Percentiles rank a stretch among this genome's conserved stretches.
Conservation (phyloP, 1,284 basidiomycete species). For the Ganoderma lingzhi region DNA sequence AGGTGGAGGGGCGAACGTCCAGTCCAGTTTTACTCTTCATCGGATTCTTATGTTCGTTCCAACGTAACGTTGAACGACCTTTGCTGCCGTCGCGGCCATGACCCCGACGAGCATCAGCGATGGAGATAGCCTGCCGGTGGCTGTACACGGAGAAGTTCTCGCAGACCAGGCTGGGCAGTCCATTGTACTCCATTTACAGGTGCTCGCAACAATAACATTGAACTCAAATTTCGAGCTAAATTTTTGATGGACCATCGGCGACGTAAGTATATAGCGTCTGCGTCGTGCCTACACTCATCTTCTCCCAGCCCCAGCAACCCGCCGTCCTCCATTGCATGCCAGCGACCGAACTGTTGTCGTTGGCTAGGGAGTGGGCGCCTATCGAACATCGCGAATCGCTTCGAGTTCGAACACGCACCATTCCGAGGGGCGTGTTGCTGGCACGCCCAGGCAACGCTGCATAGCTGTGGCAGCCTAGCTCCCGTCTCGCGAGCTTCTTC, state of each 20-base stretch:
- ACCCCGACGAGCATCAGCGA: neutral
- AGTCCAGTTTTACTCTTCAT: neutral
- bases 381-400: neutral
- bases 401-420: slow-evolving; percentile 8
- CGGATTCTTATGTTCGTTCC: neutral
- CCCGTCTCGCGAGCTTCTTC: slow-evolving; percentile 6
- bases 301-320: neutral
- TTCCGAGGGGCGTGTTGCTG: neutral
- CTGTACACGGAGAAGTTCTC: slow-evolving; percentile 9
- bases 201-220: neutral
- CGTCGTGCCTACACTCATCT: neutral
- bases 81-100: neutral
- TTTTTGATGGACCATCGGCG: neutral
- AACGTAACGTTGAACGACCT: neutral
- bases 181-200: slow-evolving; percentile 3
- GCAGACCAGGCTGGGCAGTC: neutral
- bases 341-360: neutral
- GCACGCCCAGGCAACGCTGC: slow-evolving; percentile 2
- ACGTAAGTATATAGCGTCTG: neutral
- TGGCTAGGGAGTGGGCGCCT: neutral
- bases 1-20: slow-evolving; percentile 8
- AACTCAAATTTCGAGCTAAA: neutral
- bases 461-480: neutral
- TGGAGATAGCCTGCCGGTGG: slow-evolving; percentile 7
- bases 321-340: neutral